phyloP scores from a whole-genome alignment of 2,329 filamentous ascomycete genomes.

The Stemphylium beticola region DNA sequence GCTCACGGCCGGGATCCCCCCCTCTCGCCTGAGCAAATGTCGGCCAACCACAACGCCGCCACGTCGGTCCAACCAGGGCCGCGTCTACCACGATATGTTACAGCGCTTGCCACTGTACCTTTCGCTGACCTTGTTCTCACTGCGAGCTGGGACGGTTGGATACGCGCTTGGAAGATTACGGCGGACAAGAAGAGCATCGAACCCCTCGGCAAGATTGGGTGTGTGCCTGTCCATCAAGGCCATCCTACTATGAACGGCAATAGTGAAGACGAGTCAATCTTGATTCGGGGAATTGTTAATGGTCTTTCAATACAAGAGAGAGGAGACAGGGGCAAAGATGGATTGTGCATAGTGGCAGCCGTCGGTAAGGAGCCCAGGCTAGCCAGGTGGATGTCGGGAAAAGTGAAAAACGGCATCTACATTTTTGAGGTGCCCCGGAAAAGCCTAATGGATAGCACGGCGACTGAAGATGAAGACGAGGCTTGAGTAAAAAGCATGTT shows the following conservation, averaged over 20 bases:
- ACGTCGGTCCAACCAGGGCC: slow-evolving; percentile 57
- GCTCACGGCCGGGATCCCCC: slow-evolving; percentile 86
- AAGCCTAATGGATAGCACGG: slow-evolving; percentile 26
- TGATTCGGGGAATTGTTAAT: slow-evolving; percentile 80
- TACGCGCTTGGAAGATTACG: slow-evolving; percentile 84
- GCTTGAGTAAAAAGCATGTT: slow-evolving; percentile 10
- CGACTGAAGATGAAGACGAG: slow-evolving; percentile 12
- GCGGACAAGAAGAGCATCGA: slow-evolving; percentile 76
- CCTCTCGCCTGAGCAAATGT: slow-evolving; percentile 70
- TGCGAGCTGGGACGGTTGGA: slow-evolving; percentile 91
- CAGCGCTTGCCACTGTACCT: slow-evolving; percentile 82
- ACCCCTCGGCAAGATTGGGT: slow-evolving; percentile 69
- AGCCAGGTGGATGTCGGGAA: slow-evolving; percentile 76
- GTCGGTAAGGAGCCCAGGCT: slow-evolving; percentile 86
- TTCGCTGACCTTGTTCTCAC: slow-evolving; percentile 90
- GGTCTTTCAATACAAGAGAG: slow-evolving; percentile 87
- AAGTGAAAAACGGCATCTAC: slow-evolving; percentile 80
- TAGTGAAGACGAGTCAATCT: slow-evolving; percentile 27
- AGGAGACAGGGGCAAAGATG: slow-evolving; percentile 73
- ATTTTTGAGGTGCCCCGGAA: slow-evolving; percentile 77
- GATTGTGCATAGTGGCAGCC: slow-evolving; percentile 83
- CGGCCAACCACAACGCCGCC: slow-evolving; percentile 67
- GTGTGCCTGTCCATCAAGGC: slow-evolving; percentile 29
- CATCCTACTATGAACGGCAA: slow-evolving; percentile 12
- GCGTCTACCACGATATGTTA: slow-evolving; percentile 81